Evolutionary conservation across 2,329 filamentous ascomycete species (phyloP).

Genomic region (Sphaerostilbella broomeana): DNA sequence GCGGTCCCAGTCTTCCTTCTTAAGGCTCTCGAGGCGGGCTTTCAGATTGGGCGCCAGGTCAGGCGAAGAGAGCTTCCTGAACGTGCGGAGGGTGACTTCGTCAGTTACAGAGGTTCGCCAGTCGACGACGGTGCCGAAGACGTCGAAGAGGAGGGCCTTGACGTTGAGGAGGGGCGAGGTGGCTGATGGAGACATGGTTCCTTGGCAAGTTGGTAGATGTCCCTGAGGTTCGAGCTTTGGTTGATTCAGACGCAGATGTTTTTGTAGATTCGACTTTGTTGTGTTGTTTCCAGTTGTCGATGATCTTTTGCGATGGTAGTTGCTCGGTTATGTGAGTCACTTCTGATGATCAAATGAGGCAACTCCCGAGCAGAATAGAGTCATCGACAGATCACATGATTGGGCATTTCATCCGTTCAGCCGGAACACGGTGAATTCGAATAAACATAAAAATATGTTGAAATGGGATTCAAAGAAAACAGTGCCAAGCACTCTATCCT

Average conservation of each 20-base stretch:
- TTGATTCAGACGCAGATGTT: too few species aligned
- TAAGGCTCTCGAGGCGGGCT: constrained; percentile 43
- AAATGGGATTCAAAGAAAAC: too few species aligned
- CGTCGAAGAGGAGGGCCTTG: constrained; percentile 64
- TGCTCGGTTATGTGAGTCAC: too few species aligned
- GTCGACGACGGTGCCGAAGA: constrained; percentile 76
- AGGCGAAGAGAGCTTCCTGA: constrained; percentile 39
- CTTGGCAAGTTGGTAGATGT: not conserved
- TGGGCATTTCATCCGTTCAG: too few species aligned
- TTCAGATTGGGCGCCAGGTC: constrained; percentile 42
- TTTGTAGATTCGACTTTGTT: too few species aligned
- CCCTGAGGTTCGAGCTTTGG: constrained; percentile 1
- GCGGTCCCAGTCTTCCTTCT: constrained; percentile 50
- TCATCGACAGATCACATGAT: constrained; percentile 9
- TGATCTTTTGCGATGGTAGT: too few species aligned
- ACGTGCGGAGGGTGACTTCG: constrained; percentile 47
- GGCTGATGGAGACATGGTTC: constrained; percentile 22
- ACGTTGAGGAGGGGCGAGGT: constrained; percentile 27
- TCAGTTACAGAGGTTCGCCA: constrained; percentile 63
- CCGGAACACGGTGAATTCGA: too few species aligned
- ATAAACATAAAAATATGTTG: too few species aligned
- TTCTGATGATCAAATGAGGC: too few species aligned
- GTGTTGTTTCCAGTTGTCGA: too few species aligned
- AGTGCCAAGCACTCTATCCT: too few species aligned
- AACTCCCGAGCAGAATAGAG: too few species aligned